phyloP scores from a whole-genome alignment of 1,139 yeast species.

The Magnusiomyces tetraspermus region DNA sequence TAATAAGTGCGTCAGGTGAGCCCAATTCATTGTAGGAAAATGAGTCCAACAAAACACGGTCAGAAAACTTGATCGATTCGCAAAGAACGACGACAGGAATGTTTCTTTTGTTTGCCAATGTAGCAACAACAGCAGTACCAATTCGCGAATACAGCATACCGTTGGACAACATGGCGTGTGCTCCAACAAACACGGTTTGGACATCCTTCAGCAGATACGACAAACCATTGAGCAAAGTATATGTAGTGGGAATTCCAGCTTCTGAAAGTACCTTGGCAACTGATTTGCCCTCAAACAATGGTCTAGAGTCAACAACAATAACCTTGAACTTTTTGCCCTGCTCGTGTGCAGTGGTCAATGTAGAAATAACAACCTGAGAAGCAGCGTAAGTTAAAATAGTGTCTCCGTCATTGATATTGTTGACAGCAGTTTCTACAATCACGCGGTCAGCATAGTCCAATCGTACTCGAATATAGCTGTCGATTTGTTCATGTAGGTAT shows the following conservation, averaged over 20 bases:
- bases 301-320: slow-evolving; percentile 89
- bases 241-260: slow-evolving; percentile 54
- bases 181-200: slow-evolving; percentile 87
- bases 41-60: slow-evolving; percentile 89
- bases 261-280: slow-evolving; percentile 55
- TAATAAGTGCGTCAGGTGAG: slow-evolving; percentile 59
- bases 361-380: slow-evolving; percentile 70
- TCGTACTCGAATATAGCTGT: slow-evolving; percentile 73
- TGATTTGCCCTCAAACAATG: slow-evolving; percentile 85
- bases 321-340: slow-evolving; percentile 64
- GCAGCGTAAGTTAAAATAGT: slow-evolving; percentile 83
- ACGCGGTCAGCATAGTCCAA: slow-evolving; percentile 76
- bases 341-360: slow-evolving; percentile 61
- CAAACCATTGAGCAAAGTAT: slow-evolving; percentile 70
- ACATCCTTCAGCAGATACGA: slow-evolving; percentile 75
- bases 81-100: slow-evolving; percentile 94
- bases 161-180: slow-evolving; percentile 93
- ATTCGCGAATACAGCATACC: slow-evolving; percentile 90
- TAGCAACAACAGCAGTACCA: slow-evolving; percentile 89
- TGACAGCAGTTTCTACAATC: slow-evolving; percentile 71
- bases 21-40: slow-evolving; percentile 90
- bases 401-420: slow-evolving; percentile 66
- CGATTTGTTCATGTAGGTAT: slow-evolving; percentile 58
- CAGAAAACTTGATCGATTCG: slow-evolving; percentile 90
- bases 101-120: slow-evolving; percentile 79